Percentiles rank a stretch among this genome's conserved stretches.
phyloP scores from a whole-genome alignment of 2,329 filamentous ascomycete genomes.

The Akanthomyces dipterigenus region DNA sequence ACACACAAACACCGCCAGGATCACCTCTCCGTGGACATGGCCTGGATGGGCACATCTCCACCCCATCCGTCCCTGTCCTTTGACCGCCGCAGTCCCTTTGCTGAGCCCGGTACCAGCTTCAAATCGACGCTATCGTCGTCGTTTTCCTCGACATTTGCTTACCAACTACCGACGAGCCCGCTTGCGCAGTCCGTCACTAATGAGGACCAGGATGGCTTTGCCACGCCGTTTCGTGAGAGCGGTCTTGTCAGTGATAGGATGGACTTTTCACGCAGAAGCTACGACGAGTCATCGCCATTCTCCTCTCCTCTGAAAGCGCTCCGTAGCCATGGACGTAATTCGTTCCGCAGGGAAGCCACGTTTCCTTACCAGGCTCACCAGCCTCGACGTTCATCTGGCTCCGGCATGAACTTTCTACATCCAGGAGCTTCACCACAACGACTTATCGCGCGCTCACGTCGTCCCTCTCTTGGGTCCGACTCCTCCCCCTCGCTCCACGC shows the following conservation, averaged over 20 bases:
- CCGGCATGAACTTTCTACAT: conserved; percentile 38
- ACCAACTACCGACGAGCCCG: conserved; percentile 86
- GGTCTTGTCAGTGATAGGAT: conserved; percentile 37
- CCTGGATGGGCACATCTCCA: conserved; percentile 52
- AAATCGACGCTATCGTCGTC: conserved; percentile 57
- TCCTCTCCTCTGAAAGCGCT: conserved; percentile 26
- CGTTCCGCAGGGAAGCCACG: conserved; percentile 50
- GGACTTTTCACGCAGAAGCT: conserved; percentile 57
- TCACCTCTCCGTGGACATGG: conserved; percentile 17
- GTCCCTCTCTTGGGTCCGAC: conserved; percentile 68
- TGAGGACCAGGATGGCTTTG: conserved; percentile 55
- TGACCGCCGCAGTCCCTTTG: conserved; percentile 26
- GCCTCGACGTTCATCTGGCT: conserved; percentile 67
- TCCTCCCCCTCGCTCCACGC: conserved; percentile 76
- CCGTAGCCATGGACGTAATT: conserved; percentile 14
- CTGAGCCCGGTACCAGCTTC: conserved; percentile 29
- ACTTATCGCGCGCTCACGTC: conserved; percentile 48
- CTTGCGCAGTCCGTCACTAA: conserved; percentile 84
- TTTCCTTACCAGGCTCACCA: conserved; percentile 72
- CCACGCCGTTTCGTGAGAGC: conserved; percentile 44
- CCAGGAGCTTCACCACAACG: conserved; percentile 41
- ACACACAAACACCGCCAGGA: conserved; percentile 15
- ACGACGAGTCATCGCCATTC: conserved; percentile 44
- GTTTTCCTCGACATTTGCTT: conserved; percentile 70
- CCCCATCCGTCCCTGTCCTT: conserved; percentile 43